Base-by-base conservation (phyloP, 2,329 filamentous ascomycete genomes). In the Ophiostoma montium region DNA sequence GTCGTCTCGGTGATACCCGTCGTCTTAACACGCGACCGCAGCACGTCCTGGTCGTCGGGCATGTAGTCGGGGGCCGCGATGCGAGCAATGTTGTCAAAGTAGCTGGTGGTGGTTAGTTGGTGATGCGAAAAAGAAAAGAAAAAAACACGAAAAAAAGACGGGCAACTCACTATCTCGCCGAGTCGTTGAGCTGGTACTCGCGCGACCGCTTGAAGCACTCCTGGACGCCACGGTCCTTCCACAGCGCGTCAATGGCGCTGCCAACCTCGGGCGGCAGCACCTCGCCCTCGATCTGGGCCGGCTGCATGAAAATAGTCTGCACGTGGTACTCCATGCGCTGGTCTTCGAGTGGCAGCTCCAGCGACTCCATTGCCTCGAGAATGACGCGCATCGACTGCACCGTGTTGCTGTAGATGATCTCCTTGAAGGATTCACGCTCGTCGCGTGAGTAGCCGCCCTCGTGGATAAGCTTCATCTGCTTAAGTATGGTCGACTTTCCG, bases 381-480 rank as follows among this genome's bases (percentile, higher is more conserved):
- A 82, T 81, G 59, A 81, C 78, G 57, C 77, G 76, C 78, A 82
- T 82, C 35, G 77, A 81, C 63, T 82, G 78, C 15, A 82, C 77
- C 1, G 77, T 81, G 65, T 82, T 82, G 68, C 75, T 80, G 68
- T 80, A 82, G 61, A 82, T 81, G 60, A 81, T 81, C 59, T 82
- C 78, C 65, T 82, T 81, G 71, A 82, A 82, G 6, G 76, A 80
- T 63, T 82, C 77, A 54, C 77, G 73, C 65, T 82, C 78, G 58
- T 96, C 92, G 66, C 90, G 85, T 54, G 92, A 96, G 73, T 96
- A 98, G 59, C 92, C 90, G 56, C 92, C 92, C 74, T 98, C 92
- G 68, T 98, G 87, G 62, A 98, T 98, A 62, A 98, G 84, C 76
- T 96, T 98, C 87, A 94, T 94, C 74, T 94, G 87, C 71, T 94